These are phyloP conservation scores for Piloderma croceum DNA, from an alignment of 768 basidiomycete genomes.

Conservation along the genomic window DNA sequence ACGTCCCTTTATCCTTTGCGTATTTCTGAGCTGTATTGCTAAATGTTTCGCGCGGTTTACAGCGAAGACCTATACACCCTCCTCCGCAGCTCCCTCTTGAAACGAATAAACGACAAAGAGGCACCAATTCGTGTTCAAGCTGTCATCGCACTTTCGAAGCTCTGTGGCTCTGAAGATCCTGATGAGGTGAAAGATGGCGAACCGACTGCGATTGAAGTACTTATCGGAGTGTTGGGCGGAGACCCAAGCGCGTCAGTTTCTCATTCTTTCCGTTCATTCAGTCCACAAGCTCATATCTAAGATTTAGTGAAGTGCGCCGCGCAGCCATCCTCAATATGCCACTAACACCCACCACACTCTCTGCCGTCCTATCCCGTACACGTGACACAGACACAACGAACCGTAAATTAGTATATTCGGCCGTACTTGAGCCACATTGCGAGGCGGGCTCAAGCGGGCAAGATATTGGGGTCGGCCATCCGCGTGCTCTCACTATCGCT, in stretches of 20 bases:
- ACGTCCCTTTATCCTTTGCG: constrained; percentile 22
- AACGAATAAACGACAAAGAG: constrained; percentile 78
- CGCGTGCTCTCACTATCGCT: constrained; percentile 55
- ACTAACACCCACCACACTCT: constrained; percentile 47
- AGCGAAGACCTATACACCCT: constrained; percentile 73
- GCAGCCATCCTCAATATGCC: constrained; percentile 71
- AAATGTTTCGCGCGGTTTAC: too few relatives aligned
- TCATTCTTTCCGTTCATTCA: too few relatives aligned
- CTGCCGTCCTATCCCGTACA: constrained; percentile 65
- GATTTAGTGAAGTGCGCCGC: constrained; percentile 79
- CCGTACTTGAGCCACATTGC: constrained; percentile 49
- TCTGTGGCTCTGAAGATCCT: constrained; percentile 65
- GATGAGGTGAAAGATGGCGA: constrained; percentile 48
- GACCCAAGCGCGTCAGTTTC: too few relatives aligned
- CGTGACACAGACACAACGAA: constrained; percentile 73
- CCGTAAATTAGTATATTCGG: constrained; percentile 68
- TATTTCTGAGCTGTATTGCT: too few relatives aligned
- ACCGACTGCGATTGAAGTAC: constrained; percentile 46
- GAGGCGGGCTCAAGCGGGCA: constrained; percentile 24
- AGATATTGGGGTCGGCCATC: constrained; percentile 56
- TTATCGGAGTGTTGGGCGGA: constrained; percentile 59
- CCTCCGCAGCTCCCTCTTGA: constrained; percentile 61
- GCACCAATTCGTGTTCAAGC: constrained; percentile 70
- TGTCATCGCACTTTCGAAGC: constrained; percentile 69
- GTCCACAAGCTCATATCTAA: neutral